Percentiles rank a stretch among this genome's conserved stretches.
Evolutionary conservation across 371 early-diverging fungal species (phyloP).

Genomic region (Polyrhizophydium stewartii): DNA sequence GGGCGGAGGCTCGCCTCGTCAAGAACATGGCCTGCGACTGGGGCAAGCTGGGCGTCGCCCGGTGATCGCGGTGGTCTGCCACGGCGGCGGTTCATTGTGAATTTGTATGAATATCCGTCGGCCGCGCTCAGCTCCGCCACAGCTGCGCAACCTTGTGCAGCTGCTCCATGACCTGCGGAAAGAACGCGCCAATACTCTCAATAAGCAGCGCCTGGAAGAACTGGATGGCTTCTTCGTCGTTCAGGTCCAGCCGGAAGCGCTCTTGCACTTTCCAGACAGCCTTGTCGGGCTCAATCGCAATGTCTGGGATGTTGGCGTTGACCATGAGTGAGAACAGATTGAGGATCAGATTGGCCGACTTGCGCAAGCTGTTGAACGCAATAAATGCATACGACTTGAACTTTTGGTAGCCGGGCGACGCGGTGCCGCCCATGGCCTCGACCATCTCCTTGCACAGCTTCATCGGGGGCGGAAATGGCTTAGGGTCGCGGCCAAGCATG

Average conservation of each 20-base stretch:
- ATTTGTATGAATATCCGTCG: too few relatives aligned
- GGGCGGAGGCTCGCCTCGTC: background rate
- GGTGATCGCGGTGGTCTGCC: too few relatives aligned
- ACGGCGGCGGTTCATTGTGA: too few relatives aligned
- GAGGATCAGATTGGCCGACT: slow-evolving; percentile 88
- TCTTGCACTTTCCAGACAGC: slow-evolving; percentile 94
- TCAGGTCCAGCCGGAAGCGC: slow-evolving; percentile 85
- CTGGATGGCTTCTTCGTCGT: slow-evolving; percentile 92
- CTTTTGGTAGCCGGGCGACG: slow-evolving; percentile 71
- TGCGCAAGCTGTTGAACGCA: slow-evolving; percentile 87
- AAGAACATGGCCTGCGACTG: background rate
- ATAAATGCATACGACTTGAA: slow-evolving; percentile 91
- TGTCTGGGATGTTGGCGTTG: slow-evolving; percentile 90
- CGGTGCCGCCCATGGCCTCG: slow-evolving; percentile 95
- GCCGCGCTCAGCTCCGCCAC: too few relatives aligned
- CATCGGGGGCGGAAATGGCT: slow-evolving; percentile 98
- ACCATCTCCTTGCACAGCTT: slow-evolving; percentile 98
- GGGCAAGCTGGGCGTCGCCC: background rate
- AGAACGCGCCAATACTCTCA: slow-evolving; percentile 90
- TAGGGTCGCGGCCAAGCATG: slow-evolving; percentile 96
- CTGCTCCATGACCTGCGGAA: slow-evolving; percentile 94
- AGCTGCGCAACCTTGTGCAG: slow-evolving; percentile 27
- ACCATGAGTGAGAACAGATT: slow-evolving; percentile 95
- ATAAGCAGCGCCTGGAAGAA: slow-evolving; percentile 86
- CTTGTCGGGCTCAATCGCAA: slow-evolving; percentile 94